Percentiles rank a stretch among this genome's conserved stretches.
Evolutionary conservation across 371 early-diverging fungal genomes (phyloP).

Genomic region (Coemansia sp.): DNA sequence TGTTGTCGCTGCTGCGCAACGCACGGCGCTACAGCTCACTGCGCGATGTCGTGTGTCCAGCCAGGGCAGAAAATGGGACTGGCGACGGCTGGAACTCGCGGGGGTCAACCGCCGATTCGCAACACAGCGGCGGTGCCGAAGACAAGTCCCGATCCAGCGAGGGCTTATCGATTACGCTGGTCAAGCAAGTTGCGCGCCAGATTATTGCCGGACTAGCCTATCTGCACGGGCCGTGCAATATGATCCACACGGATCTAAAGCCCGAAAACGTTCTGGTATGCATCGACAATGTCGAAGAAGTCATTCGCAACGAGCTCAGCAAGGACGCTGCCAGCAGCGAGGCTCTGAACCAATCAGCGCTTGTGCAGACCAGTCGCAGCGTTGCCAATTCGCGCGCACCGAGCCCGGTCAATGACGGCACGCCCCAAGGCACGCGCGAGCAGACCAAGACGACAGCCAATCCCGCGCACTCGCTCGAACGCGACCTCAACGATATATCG

Average conservation of each 20-base stretch:
- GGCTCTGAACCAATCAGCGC: conserved; percentile 4
- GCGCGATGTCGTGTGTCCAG: conserved; percentile 21
- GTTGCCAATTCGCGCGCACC: conserved; percentile 49
- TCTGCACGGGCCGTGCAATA: conserved; percentile 93
- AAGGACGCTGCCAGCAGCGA: conserved; percentile 9
- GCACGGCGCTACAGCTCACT: conserved; percentile 49
- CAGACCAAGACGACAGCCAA: conserved; percentile 4
- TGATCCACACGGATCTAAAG: conserved; percentile 98
- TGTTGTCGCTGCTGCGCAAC: conserved; percentile 76
- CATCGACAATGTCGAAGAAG: conserved; percentile 78
- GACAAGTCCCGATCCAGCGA: conserved; percentile 60
- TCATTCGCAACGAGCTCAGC: conserved; percentile 49
- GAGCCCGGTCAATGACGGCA: conserved; percentile 23
- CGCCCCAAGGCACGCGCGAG: background rate
- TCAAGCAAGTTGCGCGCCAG: conserved; percentile 85
- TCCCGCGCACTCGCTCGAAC: conserved; percentile 48
- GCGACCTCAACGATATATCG: conserved; percentile 55
- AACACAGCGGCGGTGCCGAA: conserved; percentile 20
- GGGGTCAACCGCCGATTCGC: background rate
- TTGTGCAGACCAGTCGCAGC: conserved; percentile 49
- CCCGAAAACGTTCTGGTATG: conserved; percentile 95
- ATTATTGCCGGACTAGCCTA: conserved; percentile 90
- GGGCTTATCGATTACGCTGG: conserved; percentile 83
- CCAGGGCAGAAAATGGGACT: conserved; percentile 22
- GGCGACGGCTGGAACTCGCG: conserved; percentile 16